Evolutionary conservation across 176 grass and related monocot genomes (phyloP), one percentile per base, ranked within the genome.

Genomic region (Avena insularis): DNA sequence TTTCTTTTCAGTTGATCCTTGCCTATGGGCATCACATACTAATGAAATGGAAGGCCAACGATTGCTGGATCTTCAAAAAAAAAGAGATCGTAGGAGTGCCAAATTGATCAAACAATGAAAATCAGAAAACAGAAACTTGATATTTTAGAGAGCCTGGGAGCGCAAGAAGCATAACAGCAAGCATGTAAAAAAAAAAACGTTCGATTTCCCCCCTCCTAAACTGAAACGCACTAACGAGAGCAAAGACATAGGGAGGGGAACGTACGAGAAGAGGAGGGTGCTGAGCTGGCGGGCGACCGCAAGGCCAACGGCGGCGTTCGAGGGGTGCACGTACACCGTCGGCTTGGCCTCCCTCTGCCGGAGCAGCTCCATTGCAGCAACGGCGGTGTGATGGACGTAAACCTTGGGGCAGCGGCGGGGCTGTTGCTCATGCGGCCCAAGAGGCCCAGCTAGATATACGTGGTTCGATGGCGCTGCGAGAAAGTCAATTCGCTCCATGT

Each of bases 241-340:
- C 8, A 47, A 15, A 35, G 19, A 29, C 19, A 29, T 4, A 68
- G 47, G 31, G 23, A 15, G 29, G 38, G 20, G 25, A 78, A 17
- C 92, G 46, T 53, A 96, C 94, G 89, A 88, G 85, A 98, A 98
- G 82, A 98, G 93, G 71, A 92, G 82, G 56, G 90, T 25, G 87
- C 87, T 93, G 82, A 98, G 93, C 89, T 94, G 94, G 48, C 90
- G 90, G 72, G 82, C 40, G 65, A 96, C 92, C 27, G 96, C 96
- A 33, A 61, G 23, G 46, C 14, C 71, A 45, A 88, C 31, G 31
- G 36, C 57, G 29, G 89, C 83, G 63, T 86, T 91, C 14, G 89
- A 90, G 10, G 95, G 95, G 81, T 95, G 93, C 36, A 95, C 68
- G 62, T 93, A 95, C 59, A 98, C 95, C 59, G 80, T 91, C n/a